Base-by-base conservation (phyloP, 73 alveolate species). In the Effrenium voratum region DNA sequence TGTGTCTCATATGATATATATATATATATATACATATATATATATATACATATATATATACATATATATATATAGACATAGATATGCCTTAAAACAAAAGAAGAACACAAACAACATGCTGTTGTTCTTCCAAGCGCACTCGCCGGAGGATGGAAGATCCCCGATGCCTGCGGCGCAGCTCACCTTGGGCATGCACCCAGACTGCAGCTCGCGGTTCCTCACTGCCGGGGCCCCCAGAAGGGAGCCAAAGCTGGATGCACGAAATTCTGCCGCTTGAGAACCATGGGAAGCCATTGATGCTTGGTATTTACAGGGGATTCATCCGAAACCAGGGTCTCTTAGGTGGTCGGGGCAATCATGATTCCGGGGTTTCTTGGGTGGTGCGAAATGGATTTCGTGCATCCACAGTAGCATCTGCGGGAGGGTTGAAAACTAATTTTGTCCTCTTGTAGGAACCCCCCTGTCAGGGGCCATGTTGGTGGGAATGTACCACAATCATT, bases 171-270 rank as follows among this genome's bases (percentile, higher is more conserved):
- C 46, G 3, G 94, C 94, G 46, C 94, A 85, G 34, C 82, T 85
- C 44, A 40, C 76, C 15, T 68, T 85, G 60, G 94, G 94, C n/a
- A 85, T 85, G 94, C 94, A 85, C 81, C 94, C 94, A 34, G 94
- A 85, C 34, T 85, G 94, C 94, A 85, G 94, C 82, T 55, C 82
- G 43, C 80, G 94, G n/a, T 85, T 85, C 82, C 36, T 85, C 66
- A 85, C 94, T 47, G 82, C n/a, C 32, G 82, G 49, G 10, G 68
- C 22, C 22, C 22, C 22, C 68, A 13, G 68, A 10, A 10, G 22
- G 10, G 30, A 55, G 68, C 68, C 68, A 13, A 10, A 55, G 68
- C 68, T 55, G 68, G 30, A 55, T 10, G 30, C 68, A 55, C 22
- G 68, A 10, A 55, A 22, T 22, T 22, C 10, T 55, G 30, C 22